Base-by-base conservation (phyloP, 202 grass and related monocot species). In the Brachypodium distachyon region DNA sequence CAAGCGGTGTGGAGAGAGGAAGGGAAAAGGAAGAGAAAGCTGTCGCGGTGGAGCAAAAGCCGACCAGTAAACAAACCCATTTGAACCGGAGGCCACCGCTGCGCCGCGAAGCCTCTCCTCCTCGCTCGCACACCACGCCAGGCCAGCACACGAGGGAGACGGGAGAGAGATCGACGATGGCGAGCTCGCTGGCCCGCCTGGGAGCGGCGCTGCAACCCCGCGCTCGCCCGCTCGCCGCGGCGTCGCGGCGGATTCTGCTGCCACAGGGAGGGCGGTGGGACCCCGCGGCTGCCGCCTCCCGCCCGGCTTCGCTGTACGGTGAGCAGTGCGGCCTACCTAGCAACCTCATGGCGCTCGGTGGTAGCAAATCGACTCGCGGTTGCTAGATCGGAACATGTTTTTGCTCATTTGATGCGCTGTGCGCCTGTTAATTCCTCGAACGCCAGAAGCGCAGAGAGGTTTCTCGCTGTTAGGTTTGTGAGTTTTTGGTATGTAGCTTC, bases 111-210 rank as follows among this genome's bases (percentile, higher is more conserved):
- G 16, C 62, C 44, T 54, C 62, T n/a, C n/a, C n/a, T n/a, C n/a
- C n/a, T n/a, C 12, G 25, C 60, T 33, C n/a, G 40, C 23, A 37
- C 65, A 2, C 85, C 73, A 49, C 31, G 22, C 29, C 72, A 10
- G 18, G 2, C 0, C 17, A 9, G 59, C 33, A 19, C 18, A 41
- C 38, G 9, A 31, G 53, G 38, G 29, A 63, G 63, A 63, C 12
- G 31, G 31, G 37, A 12, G 27, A 18, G 12, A 18, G 47, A 50
- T 54, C 3, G 57, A 61, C 79, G 59, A 87, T 80, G 86, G 69
- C 86, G 70, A 69, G 86, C 61, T 84, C 81, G 44, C 68, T 88
- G 61, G 69, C 75, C 21, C 86, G 86, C 69, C 62, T 88, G 37
- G 80, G 80, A 11, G 80, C 85, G 34, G 74, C 51, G 68, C 80